phyloP scores from a whole-genome alignment of 208 protist species.

The Wallacemonas collosoma region DNA sequence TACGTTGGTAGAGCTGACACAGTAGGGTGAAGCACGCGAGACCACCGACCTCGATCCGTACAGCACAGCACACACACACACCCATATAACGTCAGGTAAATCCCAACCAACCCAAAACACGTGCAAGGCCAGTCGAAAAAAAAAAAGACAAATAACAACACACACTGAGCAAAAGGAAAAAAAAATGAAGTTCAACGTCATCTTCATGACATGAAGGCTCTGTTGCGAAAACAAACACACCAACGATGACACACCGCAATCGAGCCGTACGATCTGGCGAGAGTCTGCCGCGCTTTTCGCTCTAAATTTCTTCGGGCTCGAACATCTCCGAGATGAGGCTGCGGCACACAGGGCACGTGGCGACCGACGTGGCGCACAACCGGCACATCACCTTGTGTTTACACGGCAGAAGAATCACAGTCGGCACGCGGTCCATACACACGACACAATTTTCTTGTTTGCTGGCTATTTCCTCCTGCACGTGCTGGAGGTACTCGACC shows the following conservation, averaged over 20 bases:
- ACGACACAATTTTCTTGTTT: constrained; percentile 85
- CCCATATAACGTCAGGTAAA: neutral
- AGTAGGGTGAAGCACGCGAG: too few species aligned
- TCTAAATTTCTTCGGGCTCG: constrained; percentile 71
- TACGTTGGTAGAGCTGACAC: too few species aligned
- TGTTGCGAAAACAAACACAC: constrained; percentile 2
- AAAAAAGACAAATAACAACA: constrained; percentile 8
- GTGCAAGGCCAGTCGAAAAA: neutral
- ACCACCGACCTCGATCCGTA: too few species aligned
- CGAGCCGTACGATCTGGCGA: too few species aligned
- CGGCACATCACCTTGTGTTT: constrained; percentile 86
- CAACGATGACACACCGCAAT: constrained; percentile 1
- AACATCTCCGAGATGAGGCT: constrained; percentile 80
- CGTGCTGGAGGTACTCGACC: constrained; percentile 85
- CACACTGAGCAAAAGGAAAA: constrained; percentile 1
- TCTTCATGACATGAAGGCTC: too few species aligned
- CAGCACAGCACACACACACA: neutral
- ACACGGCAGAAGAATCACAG: constrained; percentile 83
- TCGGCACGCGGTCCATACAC: constrained; percentile 79
- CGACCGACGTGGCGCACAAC: constrained; percentile 56
- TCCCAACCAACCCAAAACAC: neutral
- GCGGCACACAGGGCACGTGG: constrained; percentile 74
- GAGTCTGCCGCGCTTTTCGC: neutral
- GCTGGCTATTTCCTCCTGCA: constrained; percentile 66
- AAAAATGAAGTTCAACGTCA: neutral